Evolutionary conservation across 2,329 filamentous ascomycete species (phyloP), one percentile per base, ranked within the genome.

Genomic region (Dactylonectria macrodidyma): DNA sequence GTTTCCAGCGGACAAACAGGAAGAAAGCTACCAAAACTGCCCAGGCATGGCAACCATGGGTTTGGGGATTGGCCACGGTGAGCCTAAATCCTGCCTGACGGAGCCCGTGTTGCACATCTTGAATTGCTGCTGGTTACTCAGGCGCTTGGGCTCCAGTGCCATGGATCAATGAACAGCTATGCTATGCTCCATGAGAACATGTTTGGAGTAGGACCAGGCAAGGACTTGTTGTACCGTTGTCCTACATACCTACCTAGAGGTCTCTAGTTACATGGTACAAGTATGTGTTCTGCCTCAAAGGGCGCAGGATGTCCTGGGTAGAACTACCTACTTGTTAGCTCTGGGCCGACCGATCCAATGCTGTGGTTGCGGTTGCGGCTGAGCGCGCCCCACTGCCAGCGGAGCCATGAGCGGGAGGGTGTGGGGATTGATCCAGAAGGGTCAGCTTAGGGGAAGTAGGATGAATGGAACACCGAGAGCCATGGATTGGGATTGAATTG

Each of bases 341-440:
- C 38, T 51, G 26, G 30, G 5, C 50, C 16, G 50, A 54, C 33
- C 30, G 33, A 54, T 22, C 33, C 30, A n/a, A 54, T 22, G 33
- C 51, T 34, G n/a, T 54, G 51, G 33, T 36, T 54, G 51, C 51
- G 48, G 48, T 9, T 52, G 48, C 48, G 51, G 51, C 51, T 54
- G 51, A 36, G 30, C 16, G 51, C 30, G 51, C 10, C 51, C 51
- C 51, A 36, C 51, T 14, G 19, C 50, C n/a, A 19, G 33, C 33
- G 22, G 30, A 6, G 11, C 3, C 46, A 47, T 11, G 19, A 24
- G 46, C 19, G 19, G 33, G 33, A 38, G 51, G 51, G 33, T 54
- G 51, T 54, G 51, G 33, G 22, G 9, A n/a, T 22, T 5, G 41
- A n/a, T 8, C 16, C 8, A n/a, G 41, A n/a, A 14, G 12, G 36